Evolutionary conservation across 2,329 filamentous ascomycete species (phyloP).

Genomic region (Cladorrhinum sp.): DNA sequence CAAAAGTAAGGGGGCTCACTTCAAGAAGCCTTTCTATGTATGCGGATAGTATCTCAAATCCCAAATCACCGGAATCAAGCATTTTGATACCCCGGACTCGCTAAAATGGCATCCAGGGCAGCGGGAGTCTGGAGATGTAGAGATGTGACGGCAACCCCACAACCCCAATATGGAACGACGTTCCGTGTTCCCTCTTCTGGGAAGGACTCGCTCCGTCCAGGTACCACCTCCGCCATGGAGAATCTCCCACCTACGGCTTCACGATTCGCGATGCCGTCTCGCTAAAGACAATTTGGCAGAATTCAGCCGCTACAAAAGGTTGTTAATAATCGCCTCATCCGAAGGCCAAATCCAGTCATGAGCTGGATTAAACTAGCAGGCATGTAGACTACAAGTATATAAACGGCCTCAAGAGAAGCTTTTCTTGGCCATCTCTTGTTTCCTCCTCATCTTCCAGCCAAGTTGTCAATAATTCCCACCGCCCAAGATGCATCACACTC

Average conservation of each 20-base stretch:
- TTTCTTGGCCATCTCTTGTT: neutral
- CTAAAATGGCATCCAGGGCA: no score
- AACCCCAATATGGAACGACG: neutral
- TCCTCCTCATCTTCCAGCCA: neutral
- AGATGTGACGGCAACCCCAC: no score
- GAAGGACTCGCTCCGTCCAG: neutral
- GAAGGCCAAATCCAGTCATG: neutral
- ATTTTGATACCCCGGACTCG: no score
- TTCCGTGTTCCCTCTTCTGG: neutral
- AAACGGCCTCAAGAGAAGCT: neutral
- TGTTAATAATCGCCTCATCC: conserved; percentile 1
- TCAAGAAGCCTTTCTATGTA: no score
- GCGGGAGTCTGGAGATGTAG: no score
- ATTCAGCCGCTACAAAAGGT: conserved; percentile 20
- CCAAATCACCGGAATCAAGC: no score
- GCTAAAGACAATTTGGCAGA: conserved; percentile 16
- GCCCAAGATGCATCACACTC: conserved; percentile 20
- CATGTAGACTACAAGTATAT: neutral
- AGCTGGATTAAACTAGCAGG: no score
- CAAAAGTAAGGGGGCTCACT: no score
- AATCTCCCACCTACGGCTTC: neutral
- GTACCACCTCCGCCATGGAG: conserved; percentile 7
- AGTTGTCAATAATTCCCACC: neutral
- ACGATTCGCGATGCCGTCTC: conserved; percentile 23
- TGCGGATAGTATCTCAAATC: no score